Base-by-base conservation (phyloP, 1,284 basidiomycete species). In the Tilletia indica region DNA sequence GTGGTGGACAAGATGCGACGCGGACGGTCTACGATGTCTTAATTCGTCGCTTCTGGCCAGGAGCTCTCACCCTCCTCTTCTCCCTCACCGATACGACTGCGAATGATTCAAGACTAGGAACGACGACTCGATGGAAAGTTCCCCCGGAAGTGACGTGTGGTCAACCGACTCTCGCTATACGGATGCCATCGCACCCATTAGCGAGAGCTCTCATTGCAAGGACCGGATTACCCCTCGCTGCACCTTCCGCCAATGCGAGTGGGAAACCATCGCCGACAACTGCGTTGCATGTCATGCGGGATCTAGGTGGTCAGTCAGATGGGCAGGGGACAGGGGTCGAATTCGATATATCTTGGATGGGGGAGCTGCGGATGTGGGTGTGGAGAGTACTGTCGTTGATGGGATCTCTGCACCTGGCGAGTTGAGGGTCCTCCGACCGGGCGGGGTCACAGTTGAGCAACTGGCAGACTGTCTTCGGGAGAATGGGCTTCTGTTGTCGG, bases 351-450 rank as follows among this genome's bases (percentile, higher is more conserved):
- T 99, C 67, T 86, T 99, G 0, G 95, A 99, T 81, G 97, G 96
- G 19, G 97, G 96, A 0, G 81, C 90, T 1, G 97, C 94, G 81
- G 88, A 88, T 2, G 91, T 99, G 3, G 97, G 97, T 0, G 86
- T 99, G 68, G 97, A 99, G 86, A 95, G 93, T 81, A 99, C 97
- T 0, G 97, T 99, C 2, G 88, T 99, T 0, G 93, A 98, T 85
- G 94, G 92, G 3, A 77, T 84, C 6, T 77, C 77, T 2, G 70
- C 67, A 2, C 63, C 74, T 0, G 91, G 92, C 3, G 87, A 89
- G 69, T 85, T 99, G 61, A 90, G 94, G 66, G 88, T 99, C 2
- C 86, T 99, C 38, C 87, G 97, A 71, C 95, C 96, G 0, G 97
- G 97, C 25, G 97, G 96, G 2, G 88, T 98, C 36, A 93, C 93